These are phyloP conservation scores for Camelina neglecta DNA, from an alignment of 345 rosid genomes.

Conservation along the genomic window DNA sequence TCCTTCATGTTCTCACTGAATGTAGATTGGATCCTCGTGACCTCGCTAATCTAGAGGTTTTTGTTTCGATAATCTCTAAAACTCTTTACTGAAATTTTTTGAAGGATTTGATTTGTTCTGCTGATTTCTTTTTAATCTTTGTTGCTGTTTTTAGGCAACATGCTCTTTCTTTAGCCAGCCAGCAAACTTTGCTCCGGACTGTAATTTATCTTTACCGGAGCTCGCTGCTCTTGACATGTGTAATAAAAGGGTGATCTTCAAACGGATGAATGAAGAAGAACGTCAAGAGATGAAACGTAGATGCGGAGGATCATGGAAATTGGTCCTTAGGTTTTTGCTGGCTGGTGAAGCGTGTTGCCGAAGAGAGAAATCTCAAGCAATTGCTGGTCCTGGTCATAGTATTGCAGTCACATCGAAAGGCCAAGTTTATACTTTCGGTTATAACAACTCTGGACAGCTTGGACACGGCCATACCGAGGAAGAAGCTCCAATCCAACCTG, in stretches of 20 bases:
- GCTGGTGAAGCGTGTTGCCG: slow-evolving; percentile 95
- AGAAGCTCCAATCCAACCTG: slow-evolving; percentile 72
- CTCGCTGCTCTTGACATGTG: slow-evolving; percentile 99
- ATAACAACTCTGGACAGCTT: slow-evolving; percentile 89
- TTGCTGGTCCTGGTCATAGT: slow-evolving; percentile 98
- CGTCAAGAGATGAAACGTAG: slow-evolving; percentile 70
- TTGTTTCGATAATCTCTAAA: neutral
- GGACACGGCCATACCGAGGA: slow-evolving; percentile 87
- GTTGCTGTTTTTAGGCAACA: slow-evolving; percentile 71
- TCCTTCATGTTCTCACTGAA: slow-evolving; percentile 89
- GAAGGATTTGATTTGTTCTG: slow-evolving; percentile 55
- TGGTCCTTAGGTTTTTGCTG: slow-evolving; percentile 85
- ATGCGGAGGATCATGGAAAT: slow-evolving; percentile 97
- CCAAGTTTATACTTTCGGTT: slow-evolving; percentile 79
- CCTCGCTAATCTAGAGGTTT: slow-evolving; percentile 95
- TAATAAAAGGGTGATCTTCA: slow-evolving; percentile 80
- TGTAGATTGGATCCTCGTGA: slow-evolving; percentile 90
- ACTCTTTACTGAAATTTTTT: slow-evolving; percentile 19
- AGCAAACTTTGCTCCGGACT: slow-evolving; percentile 86
- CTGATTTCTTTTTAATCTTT: slow-evolving; percentile 24
- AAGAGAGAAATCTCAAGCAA: slow-evolving; percentile 93
- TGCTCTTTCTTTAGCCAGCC: slow-evolving; percentile 97
- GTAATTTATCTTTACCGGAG: slow-evolving; percentile 76
- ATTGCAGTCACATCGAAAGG: slow-evolving; percentile 85
- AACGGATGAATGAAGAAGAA: slow-evolving; percentile 78